Evolutionary conservation across 176 grass and related monocot genomes (phyloP), one percentile per base, ranked within the genome.

Genomic region (Musa itinerans): DNA sequence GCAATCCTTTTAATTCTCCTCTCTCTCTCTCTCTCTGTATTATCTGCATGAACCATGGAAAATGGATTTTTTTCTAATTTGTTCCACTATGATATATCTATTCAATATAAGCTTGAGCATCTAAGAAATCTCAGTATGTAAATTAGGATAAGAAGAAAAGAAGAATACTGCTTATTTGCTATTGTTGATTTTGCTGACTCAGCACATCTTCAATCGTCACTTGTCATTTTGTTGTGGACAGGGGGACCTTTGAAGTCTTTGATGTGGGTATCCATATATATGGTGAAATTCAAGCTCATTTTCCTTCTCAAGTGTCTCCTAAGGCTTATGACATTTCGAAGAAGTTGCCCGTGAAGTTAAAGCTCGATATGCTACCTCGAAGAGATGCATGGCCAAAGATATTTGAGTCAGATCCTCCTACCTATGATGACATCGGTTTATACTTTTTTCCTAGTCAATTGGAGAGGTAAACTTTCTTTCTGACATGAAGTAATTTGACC

Each of bases 211-310:
- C 11, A 51, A 50, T 70, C 15, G 21, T 51, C 17, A 20, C 34
- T 50, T 8, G 6, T 48, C 68, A 50, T 21, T 70, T 48, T 67
- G 16, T 53, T 77, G 73, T 74, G 57, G 82, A 25, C 81, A 97
- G 90, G 87, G 93, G 83, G 9, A 64, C 43, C 55, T 88, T 97
- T 81, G 79, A 85, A 84, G 82, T 92, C 13, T 77, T 80, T 69
- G 83, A 83, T 68, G 57, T 77, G 23, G 69, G 78, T 68, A 77
- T 19, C 61, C 82, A 89, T 43, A 73, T 27, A 54, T 82, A 81
- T 54, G 66, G 54, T 83, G 93, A 69, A 77, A 54, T 97, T 75
- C 79, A 89, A 83, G 90, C 79, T 3, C 82, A 83, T 76, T 86
- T 89, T 61, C 74, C 87, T 52, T 56, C 24, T 52, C 73, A 90